Evolutionary conservation across 495 filamentous ascomycete species (phyloP).

Genomic region (Astrocystis sublimbata): DNA sequence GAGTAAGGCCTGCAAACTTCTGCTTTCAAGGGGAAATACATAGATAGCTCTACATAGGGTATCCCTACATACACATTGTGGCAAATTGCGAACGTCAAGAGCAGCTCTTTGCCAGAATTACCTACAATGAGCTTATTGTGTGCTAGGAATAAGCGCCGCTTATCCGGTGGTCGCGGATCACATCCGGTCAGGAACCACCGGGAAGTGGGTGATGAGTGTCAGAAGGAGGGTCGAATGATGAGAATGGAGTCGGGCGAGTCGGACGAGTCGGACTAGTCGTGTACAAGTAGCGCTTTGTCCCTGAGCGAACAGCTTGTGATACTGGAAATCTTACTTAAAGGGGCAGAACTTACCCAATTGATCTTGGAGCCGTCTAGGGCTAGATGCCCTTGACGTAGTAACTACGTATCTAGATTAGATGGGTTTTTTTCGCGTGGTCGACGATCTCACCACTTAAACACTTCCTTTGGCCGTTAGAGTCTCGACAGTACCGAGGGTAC

Average conservation of each 20-base stretch:
- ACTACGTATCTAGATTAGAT: background rate
- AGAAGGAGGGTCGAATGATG: background rate
- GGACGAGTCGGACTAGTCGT: background rate
- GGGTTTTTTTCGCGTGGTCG: background rate
- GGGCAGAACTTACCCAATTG: no score
- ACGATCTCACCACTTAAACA: background rate
- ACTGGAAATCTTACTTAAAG: background rate
- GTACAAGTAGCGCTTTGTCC: background rate
- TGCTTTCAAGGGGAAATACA: no score
- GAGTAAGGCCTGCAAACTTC: no score
- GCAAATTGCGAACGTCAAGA: conserved; percentile 12
- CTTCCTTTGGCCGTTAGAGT: background rate
- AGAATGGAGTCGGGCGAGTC: background rate
- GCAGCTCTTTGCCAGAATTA: background rate
- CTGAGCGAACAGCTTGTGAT: no score
- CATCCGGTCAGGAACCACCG: conserved; percentile 19
- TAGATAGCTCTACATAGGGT: background rate
- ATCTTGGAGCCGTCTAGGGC: background rate
- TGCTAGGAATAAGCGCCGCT: conserved; percentile 10
- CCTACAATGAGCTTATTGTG: background rate
- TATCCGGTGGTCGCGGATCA: conserved; percentile 20
- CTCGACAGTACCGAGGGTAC: no score
- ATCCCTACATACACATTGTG: background rate
- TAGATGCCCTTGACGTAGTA: background rate
- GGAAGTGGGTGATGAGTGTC: conserved; percentile 8